Evolutionary conservation across 2,329 filamentous ascomycete species (phyloP), one percentile per base, ranked within the genome.

Genomic region (Cytospora piceicola): DNA sequence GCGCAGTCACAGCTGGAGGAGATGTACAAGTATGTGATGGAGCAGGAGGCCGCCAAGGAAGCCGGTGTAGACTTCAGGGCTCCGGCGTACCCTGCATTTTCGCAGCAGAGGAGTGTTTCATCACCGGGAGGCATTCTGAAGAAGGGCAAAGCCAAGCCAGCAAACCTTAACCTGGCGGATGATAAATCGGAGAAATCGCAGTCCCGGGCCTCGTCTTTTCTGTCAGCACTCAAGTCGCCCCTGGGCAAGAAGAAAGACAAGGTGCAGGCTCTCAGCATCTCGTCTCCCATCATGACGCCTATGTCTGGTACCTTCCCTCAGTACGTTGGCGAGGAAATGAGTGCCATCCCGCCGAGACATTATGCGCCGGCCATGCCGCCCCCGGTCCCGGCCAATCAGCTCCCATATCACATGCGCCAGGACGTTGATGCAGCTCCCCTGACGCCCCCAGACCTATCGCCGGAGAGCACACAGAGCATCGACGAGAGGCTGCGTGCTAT

Each of bases 11-110:
- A 97, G 75, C 88, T 97, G 77, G 93, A 97, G 76, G 88, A 92
- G 72, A 88, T 98, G 75, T 98, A 97, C 78, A 93, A 89, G 68
- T 90, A 93, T 71, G 94, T 97, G 69, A 90, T 97, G 88, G 92
- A 93, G 76, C 91, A 96, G 72, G 94, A 97, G 73, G 86, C 85
- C 65, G 86, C 86, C 60, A 89, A 88, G 75, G 80, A 83, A 69
- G 81, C 81, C 57, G 87, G 87, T 36, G 73, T 85, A 52, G 76
- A 77, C 22, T 78, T 85, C 54, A 80, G 83, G 27, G 75, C 74
- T 7, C 79, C 81, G 46, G 77, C 80, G 12, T 66, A 77, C 36
- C 71, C 79, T 4, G 68, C 69, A 8, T 71, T 76, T 32, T 62
- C 64, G 34, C 73, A 71, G 36, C 70, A 69, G 58, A 72, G 65